Evolutionary conservation across 1,284 basidiomycete species (phyloP), one percentile per base, ranked within the genome.

Genomic region (Ustilago xerochloae): DNA sequence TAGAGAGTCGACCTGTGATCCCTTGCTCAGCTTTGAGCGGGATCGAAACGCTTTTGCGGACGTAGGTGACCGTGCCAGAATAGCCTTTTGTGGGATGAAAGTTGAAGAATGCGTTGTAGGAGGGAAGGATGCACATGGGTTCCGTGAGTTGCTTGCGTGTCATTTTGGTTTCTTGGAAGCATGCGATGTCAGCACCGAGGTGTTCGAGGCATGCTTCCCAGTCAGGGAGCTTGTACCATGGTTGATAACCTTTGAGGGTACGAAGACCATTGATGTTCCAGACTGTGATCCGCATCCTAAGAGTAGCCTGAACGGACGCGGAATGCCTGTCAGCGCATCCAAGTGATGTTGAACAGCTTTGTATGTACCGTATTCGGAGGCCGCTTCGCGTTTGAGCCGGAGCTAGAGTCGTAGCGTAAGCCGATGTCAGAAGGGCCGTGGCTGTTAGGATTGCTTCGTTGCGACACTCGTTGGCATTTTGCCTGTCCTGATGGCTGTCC

Each of bases 251-350:
- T 30, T 76, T 72, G 26, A 84, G 59, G n/a, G 80, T 83, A 16
- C 78, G 77, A 10, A 82, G 69, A 32, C 82, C 82, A 49, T 84
- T 84, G 56, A 81, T 80, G 63, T 84, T 84, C 81, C 81, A 84
- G n/a, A 68, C 67, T 6, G 63, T 60, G 58, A 81, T 78, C 5
- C 80, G 70, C 80, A 81, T 81, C 1, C 5, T 58, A 35, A 15
- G 12, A 12, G 1, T 6, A 7, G 4, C 16, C 8, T 4, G n/a
- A 12, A 26, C 4, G 43, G 9, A 6, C 10, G 39, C 18, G 18
- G 9, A 4, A 3, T 41, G 12, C 9, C 39, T 41, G 39, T 9
- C 15, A 20, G 39, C 39, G n/a, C 16, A 6, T 39, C 15, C 20
- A n/a, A 7, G 36, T 3, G 30, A 28, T 9, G 16, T n/a, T 15